Base-by-base conservation (phyloP, 805 yeast species). In the Wickerhamiella brachini region DNA sequence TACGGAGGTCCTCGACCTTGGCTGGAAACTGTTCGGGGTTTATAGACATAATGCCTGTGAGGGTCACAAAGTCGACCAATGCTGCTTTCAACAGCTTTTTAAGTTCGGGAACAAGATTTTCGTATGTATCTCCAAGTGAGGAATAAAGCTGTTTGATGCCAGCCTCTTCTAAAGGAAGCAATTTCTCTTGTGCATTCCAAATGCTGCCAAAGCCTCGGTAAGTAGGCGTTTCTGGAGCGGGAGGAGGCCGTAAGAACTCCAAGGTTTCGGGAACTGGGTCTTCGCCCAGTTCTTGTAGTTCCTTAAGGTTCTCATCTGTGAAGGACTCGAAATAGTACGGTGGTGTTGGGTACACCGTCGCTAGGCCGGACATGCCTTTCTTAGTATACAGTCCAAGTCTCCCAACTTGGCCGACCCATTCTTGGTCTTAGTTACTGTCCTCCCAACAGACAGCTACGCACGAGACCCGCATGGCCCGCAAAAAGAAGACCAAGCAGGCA, bases 341-440 rank as follows among this genome's bases (percentile, higher is more conserved):
- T 2, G 98, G 97, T 1, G 95, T 94, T 1, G 98, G 98, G 58
- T 85, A 93, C 43, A 90, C 72, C 6, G 95, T 79, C 15, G 95
- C 75, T 37, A 71, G 61, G 22, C 66, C 68, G 17, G 55, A 53
- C 62, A 59, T 59, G n/a, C n/a, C n/a, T n/a, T n/a, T n/a, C n/a
- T n/a, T n/a, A n/a, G n/a, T n/a, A n/a, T n/a, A n/a, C n/a, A n/a
- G n/a, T n/a, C n/a, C n/a, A n/a, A n/a, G n/a, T n/a, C n/a, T n/a
- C n/a, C n/a, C n/a, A n/a, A n/a, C n/a, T n/a, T n/a, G n/a, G n/a
- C n/a, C n/a, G n/a, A n/a, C n/a, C n/a, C n/a, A n/a, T n/a, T n/a
- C n/a, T n/a, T n/a, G n/a, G n/a, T n/a, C n/a, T n/a, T n/a, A n/a
- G n/a, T n/a, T n/a, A n/a, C n/a, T n/a, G n/a, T n/a, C n/a, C n/a